Base-by-base conservation (phyloP, 495 filamentous ascomycete genomes). In the Pyrenula massariospora region DNA sequence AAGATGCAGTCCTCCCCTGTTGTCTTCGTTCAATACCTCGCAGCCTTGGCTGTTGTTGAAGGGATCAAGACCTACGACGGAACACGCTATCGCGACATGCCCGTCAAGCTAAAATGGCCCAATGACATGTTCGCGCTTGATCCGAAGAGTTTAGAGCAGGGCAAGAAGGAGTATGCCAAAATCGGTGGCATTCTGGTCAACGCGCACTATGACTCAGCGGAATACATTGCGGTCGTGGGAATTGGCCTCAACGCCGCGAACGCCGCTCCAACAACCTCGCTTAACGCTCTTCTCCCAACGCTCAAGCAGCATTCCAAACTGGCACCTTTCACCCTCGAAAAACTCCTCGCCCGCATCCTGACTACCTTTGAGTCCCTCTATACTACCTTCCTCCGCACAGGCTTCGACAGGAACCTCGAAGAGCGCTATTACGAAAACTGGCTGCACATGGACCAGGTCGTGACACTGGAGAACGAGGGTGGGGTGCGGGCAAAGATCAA, bases 141-240 rank as follows among this genome's bases (percentile, higher is more conserved):
- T 10, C 50, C 8, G 8, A 24, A 20, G 8, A 8, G 50, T 10
- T 10, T 19, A 20, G 3, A 22, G 12, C 22, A 20, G 12, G 69
- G 73, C 24, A 70, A 80, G 24, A 77, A 82, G 31, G 67, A 76
- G 12, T 94, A 89, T 65, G 84, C 91, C 60, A 99, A 99, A 62
- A 91, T 99, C 53, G 89, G 87, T 62, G 93, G 93, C 12, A 95
- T 96, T 58, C 78, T 99, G 0, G 86, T 95, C 36, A 95, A 96
- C 70, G 94, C 89, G 55, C 83, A 82, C 56, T 97, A 88, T 69
- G 79, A 80, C 25, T 73, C 77, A 12, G 84, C 82, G 11, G 81
- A 86, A 62, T 97, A 93, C 73, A 85, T 89, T 56, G 81, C 95
- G 22, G 89, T 97, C 24, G 79, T 91, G 1, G 93, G 93, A 11